A percentile compares a stretch with the other conserved stretches of the same genome.
These are phyloP conservation scores for Grosmannia penicillata DNA, from an alignment of 2,329 filamentous ascomycete genomes.

Conservation along the genomic window DNA sequence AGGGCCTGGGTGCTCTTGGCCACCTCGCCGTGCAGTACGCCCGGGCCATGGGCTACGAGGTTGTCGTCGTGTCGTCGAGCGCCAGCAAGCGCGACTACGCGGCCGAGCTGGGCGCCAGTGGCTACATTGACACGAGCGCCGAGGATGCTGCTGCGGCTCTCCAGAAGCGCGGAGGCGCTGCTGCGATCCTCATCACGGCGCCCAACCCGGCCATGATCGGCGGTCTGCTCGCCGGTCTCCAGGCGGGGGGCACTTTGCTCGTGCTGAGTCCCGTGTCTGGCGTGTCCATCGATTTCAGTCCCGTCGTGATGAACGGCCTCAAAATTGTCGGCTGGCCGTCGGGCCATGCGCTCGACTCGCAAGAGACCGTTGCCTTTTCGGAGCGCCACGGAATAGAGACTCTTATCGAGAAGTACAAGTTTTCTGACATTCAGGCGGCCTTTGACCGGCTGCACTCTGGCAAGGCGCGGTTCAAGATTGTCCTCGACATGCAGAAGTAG, in stretches of 20 bases:
- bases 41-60: conserved; percentile 58
- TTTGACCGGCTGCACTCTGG: conserved; percentile 14
- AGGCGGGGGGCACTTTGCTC: conserved; percentile 39
- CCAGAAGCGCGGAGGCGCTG: conserved; percentile 42
- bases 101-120: conserved; percentile 41
- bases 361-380: conserved; percentile 54
- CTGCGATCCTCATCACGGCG: conserved; percentile 46
- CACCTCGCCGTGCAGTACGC: conserved; percentile 69
- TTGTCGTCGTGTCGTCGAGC: conserved; percentile 49
- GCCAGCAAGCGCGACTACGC: conserved; percentile 56
- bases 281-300: conserved; percentile 26
- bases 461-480: conserved; percentile 10
- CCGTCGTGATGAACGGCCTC: conserved; percentile 33
- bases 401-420: conserved; percentile 48
- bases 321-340: conserved; percentile 49
- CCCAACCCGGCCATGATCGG: conserved; percentile 41
- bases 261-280: conserved; percentile 37
- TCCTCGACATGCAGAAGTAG: conserved; percentile 9
- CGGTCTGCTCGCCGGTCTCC: conserved; percentile 37
- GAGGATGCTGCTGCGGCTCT: conserved; percentile 31
- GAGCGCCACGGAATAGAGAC: conserved; percentile 46
- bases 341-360: conserved; percentile 46
- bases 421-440: conserved; percentile 33
- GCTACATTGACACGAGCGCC: conserved; percentile 44
- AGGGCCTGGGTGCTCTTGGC: conserved; percentile 63